Evolutionary conservation across 2,329 filamentous ascomycete genomes (phyloP).

Genomic region (Anthostomella pinea): DNA sequence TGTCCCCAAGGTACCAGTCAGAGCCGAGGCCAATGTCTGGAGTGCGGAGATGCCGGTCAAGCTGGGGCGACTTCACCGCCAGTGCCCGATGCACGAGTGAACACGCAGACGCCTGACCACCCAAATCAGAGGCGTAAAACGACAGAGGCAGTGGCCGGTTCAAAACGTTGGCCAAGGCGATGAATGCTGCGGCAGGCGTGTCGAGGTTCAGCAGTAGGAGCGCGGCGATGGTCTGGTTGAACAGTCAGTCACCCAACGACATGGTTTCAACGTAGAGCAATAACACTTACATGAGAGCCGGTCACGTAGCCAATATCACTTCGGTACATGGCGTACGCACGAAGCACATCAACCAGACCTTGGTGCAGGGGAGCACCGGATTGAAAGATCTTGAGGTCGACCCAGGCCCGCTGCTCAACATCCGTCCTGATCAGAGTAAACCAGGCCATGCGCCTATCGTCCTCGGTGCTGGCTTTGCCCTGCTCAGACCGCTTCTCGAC

Average conservation of each 20-base stretch:
- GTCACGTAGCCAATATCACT: conserved; percentile 76
- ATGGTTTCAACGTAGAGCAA: too few relatives aligned
- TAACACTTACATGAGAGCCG: conserved; percentile 66
- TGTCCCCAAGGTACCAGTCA: conserved; percentile 53
- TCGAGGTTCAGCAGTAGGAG: conserved; percentile 70
- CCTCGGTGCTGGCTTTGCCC: conserved; percentile 51
- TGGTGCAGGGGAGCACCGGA: conserved; percentile 63
- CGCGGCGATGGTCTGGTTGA: conserved; percentile 63
- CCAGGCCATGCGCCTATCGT: conserved; percentile 56
- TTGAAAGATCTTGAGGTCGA: conserved; percentile 71
- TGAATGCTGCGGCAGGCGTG: conserved; percentile 61
- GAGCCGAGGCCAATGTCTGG: conserved; percentile 44
- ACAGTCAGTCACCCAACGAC: too few relatives aligned
- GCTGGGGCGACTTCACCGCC: conserved; percentile 57
- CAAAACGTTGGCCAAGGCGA: conserved; percentile 32
- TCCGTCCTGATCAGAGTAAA: conserved; percentile 63
- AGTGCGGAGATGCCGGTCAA: conserved; percentile 63
- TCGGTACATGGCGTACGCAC: conserved; percentile 78
- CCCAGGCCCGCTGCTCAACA: conserved; percentile 62
- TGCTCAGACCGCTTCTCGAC: conserved; percentile 55
- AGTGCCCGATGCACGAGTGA: conserved; percentile 67
- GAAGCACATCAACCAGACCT: conserved; percentile 67
- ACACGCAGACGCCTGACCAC: conserved; percentile 68
- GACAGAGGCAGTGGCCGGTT: conserved; percentile 44
- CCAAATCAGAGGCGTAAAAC: conserved; percentile 68